Evolutionary conservation across 2,329 filamentous ascomycete genomes (phyloP), one percentile per base, ranked within the genome.

Genomic region (Dactylonectria macrodidyma): DNA sequence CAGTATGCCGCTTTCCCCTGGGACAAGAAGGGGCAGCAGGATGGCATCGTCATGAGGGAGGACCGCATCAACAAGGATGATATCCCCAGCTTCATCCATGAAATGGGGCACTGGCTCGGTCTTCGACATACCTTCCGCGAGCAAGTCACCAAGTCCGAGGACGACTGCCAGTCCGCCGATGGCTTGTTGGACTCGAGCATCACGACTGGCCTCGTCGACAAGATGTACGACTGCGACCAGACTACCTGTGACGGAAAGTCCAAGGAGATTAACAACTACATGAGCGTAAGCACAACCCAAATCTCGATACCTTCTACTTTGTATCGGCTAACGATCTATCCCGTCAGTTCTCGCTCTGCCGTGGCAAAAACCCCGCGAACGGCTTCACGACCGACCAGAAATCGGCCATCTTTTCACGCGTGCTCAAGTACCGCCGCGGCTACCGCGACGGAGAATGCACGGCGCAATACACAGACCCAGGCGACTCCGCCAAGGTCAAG

Each of bases 321-420:
- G 19, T 10, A 0, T 16, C 5, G 6, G 12, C 34, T 52, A 14
- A 16, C 22, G 36, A 51, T 30, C 4, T 22, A 22, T 8, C 26
- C 12, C 54, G 44, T 62, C 47, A 66, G 64, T 66, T 54, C 26
- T 66, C 64, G 1, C 58, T 52, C 10, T 66, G 64, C 30, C 64
- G 64, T 12, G 69, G 71, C 22, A 63, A 69, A 33, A 48, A 19
- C 8, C 59, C 66, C 7, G 36, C 38, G 22, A 24, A 69, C 22
- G 72, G 71, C 38, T 74, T 75, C 54, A 73, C 72, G 6, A 74
- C 73, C 2, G 73, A 75, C 51, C 73, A 75, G 36, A 75, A 74
- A 60, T 69, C 73, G 11, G 66, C 71, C 51, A 75, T 75, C 59
- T 75, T 67, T 50, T 70, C 73, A 1, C 70, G 73, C 9, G 66